A percentile compares a stretch with the other conserved stretches of the same genome.
Conservation (phyloP, 164 flowering plant species). For the Piper longum region DNA sequence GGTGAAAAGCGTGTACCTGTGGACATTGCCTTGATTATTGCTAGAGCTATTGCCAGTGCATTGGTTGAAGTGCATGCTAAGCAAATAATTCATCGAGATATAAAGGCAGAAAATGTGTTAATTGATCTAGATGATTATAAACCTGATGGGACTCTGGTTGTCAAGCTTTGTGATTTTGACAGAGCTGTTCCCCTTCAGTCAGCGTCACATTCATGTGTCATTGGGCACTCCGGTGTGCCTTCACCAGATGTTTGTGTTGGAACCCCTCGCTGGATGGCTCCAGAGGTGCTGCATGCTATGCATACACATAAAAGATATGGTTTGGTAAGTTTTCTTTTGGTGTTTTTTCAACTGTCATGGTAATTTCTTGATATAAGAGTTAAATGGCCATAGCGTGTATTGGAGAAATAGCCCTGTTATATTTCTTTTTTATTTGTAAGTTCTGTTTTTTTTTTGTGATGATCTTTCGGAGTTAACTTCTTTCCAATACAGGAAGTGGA, state of each 20-base stretch:
- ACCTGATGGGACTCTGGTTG: constrained; percentile 54
- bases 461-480: not conserved
- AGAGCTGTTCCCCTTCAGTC: constrained; percentile 86
- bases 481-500: constrained; percentile 62
- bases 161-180: constrained; percentile 96
- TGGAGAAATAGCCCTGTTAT: not conserved
- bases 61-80: constrained; percentile 65
- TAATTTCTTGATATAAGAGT: not conserved
- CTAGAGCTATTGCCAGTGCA: constrained; percentile 72
- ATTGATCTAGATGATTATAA: constrained; percentile 54
- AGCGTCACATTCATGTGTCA: constrained; percentile 68
- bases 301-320: constrained; percentile 46
- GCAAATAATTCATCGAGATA: constrained; percentile 86
- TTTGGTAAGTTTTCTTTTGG: constrained; percentile 32
- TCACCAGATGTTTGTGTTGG: constrained; percentile 90
- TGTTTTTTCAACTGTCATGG: not conserved
- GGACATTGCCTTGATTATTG: constrained; percentile 45
- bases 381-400: too few species aligned
- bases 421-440: not conserved
- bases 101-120: constrained; percentile 83
- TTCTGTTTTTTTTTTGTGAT: too few species aligned
- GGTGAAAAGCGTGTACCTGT: constrained; percentile 54
- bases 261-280: constrained; percentile 99
- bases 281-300: constrained; percentile 79
- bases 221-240: constrained; percentile 69